These are phyloP conservation scores for Colletotrichum sp. DNA, from an alignment of 2,329 filamentous ascomycete species.

Conservation along the genomic window DNA sequence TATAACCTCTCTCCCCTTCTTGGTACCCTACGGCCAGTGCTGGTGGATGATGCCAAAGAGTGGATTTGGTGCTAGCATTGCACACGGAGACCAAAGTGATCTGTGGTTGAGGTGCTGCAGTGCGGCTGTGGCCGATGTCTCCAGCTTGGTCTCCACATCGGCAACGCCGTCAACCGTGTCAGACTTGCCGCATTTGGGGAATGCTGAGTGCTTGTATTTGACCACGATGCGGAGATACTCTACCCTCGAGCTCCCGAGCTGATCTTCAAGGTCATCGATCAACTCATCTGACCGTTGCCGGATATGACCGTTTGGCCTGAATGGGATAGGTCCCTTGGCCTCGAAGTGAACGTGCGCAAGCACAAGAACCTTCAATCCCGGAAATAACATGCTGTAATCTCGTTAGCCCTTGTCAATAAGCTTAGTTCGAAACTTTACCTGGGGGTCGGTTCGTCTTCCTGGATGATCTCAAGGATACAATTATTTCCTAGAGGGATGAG, in stretches of 20 bases:
- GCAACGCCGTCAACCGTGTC: constrained; percentile 36
- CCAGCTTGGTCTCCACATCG: constrained; percentile 50
- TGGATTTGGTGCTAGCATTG: constrained; percentile 37
- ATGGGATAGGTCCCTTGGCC: background rate
- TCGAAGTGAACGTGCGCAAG: constrained; percentile 50
- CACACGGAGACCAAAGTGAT: constrained; percentile 58
- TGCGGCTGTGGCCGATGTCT: constrained; percentile 56
- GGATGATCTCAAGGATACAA: constrained; percentile 43
- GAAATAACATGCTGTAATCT: constrained; percentile 40
- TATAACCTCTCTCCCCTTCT: constrained; percentile 48
- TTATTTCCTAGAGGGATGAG: constrained; percentile 46
- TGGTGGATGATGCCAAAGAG: constrained; percentile 48
- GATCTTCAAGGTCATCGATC: constrained; percentile 62
- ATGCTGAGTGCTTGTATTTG: constrained; percentile 62
- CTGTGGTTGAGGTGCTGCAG: constrained; percentile 52
- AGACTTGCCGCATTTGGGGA: constrained; percentile 39
- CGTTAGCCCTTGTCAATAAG: background rate
- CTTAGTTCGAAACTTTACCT: constrained; percentile 35
- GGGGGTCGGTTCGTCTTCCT: constrained; percentile 48
- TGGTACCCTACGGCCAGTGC: constrained; percentile 58
- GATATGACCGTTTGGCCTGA: constrained; percentile 25
- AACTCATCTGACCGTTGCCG: constrained; percentile 57
- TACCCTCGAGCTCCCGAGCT: constrained; percentile 53
- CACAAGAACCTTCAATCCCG: constrained; percentile 51
- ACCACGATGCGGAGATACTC: constrained; percentile 58